phyloP scores from a whole-genome alignment of 805 yeast genomes.

The Wickerhamomyces bisporus region DNA sequence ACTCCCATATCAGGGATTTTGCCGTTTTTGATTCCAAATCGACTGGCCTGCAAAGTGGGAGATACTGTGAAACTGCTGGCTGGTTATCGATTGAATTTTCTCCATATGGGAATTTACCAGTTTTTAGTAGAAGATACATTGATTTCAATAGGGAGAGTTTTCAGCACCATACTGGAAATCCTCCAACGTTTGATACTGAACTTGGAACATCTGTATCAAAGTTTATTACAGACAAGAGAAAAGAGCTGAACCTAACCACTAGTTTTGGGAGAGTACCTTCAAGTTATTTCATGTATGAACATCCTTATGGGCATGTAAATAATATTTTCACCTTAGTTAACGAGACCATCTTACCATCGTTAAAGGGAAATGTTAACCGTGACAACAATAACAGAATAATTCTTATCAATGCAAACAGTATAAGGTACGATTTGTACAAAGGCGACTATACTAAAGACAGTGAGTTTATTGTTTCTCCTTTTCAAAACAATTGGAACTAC shows the following conservation, averaged over 20 bases:
- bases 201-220: conserved; percentile 47
- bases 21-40: conserved; percentile 58
- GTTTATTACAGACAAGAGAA: conserved; percentile 38
- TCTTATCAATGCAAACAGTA: conserved; percentile 79
- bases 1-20: conserved; percentile 87
- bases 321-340: conserved; percentile 59
- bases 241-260: conserved; percentile 46
- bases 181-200: conserved; percentile 43
- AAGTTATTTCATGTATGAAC: conserved; percentile 61
- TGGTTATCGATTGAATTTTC: conserved; percentile 54
- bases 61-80: conserved; percentile 93
- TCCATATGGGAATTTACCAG: conserved; percentile 15
- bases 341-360: conserved; percentile 46
- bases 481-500: conserved; percentile 72
- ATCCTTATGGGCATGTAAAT: conserved; percentile 53
- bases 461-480: conserved; percentile 81
- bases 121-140: conserved; percentile 61
- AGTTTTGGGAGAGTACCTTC: conserved; percentile 61
- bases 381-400: conserved; percentile 40
- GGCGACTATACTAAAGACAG: conserved; percentile 82
- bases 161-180: conserved; percentile 44
- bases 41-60: conserved; percentile 85
- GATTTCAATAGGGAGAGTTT: conserved; percentile 79
- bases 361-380: conserved; percentile 22
- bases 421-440: conserved; percentile 78